These are phyloP conservation scores for Lunularia cruciata DNA, from an alignment of 225 moss, liverwort and hornwort species.

Conservation along the genomic window DNA sequence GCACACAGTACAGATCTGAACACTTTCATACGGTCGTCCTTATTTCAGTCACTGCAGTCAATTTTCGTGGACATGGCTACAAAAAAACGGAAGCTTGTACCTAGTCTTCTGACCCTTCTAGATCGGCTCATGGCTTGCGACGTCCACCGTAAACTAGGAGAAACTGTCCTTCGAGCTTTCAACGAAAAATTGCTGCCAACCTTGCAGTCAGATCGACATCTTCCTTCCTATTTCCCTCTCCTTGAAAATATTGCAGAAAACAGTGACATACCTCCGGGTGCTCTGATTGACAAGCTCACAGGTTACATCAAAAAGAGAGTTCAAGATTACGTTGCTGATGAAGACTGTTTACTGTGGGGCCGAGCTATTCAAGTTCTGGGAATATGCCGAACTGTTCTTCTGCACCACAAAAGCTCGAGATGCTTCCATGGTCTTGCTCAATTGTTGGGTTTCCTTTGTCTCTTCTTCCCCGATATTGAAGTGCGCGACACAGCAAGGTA, in stretches of 20 bases:
- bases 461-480: conserved; percentile 90
- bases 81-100: conserved; percentile 65
- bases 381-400: conserved; percentile 83
- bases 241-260: conserved; percentile 86
- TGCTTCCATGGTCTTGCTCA: conserved; percentile 75
- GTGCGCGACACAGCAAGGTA: conserved; percentile 97
- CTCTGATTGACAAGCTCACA: conserved; percentile 71
- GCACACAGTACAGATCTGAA: conserved; percentile 40
- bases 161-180: conserved; percentile 79
- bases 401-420: conserved; percentile 86
- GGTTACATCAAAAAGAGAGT: conserved; percentile 69
- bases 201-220: conserved; percentile 54
- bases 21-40: conserved; percentile 52
- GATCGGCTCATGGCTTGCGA: conserved; percentile 80
- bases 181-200: conserved; percentile 80
- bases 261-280: conserved; percentile 64
- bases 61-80: conserved; percentile 74
- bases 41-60: conserved; percentile 71
- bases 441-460: conserved; percentile 73
- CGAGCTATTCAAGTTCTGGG: conserved; percentile 71
- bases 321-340: conserved; percentile 57
- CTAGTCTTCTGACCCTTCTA: conserved; percentile 74
- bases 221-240: conserved; percentile 89
- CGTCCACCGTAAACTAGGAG: conserved; percentile 67
- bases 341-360: conserved; percentile 39